Base-by-base conservation (phyloP, 2,329 filamentous ascomycete species). In the Curvularia sp. region DNA sequence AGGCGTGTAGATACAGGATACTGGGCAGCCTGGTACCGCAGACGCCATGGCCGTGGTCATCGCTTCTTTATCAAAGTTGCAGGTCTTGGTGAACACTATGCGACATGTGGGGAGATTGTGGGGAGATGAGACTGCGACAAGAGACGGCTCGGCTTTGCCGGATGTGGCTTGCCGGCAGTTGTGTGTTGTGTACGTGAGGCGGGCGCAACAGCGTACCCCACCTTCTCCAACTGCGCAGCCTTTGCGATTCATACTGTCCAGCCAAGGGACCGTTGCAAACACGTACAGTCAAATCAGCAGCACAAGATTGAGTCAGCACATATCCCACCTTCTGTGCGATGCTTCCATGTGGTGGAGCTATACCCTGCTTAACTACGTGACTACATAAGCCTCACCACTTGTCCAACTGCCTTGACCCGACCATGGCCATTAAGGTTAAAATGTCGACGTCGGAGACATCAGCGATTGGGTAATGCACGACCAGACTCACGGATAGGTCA, bases 311-410 rank as follows among this genome's bases (percentile, higher is more conserved):
- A 38, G 35, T 5, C 6, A 5, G 35, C 35, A 38, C 15, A 38
- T 15, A 38, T 18, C 15, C 15, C 35, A 12, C 13, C 33, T 35
- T 35, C 30, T 15, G 13, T 35, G 12, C 33, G 33, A 4, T 35
- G 33, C 35, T n/a, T 38, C 35, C 15, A 38, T 38, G 35, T 4
- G 53, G 55, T 64, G 53, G 50, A 62, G 60, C 56, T 67, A 66
- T 67, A 15, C 65, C 69, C 69, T 67, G 66, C 52, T 48, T 59
- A 41, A 55, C 51, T 18, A 46, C 33, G 49, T 57, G 49, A 68
- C 68, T 73, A 61, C 33, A 35, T 35, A 50, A 57, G 44, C 22
- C 15, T 26, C 53, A 33, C 44, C 22, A 42, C 8, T 43, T 41
- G 30, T 22, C 26, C 42, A 50, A 35, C 39, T 28, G 31, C 49